Conservation (phyloP, 768 basidiomycete species). For the Lactarius sanguifluus region DNA sequence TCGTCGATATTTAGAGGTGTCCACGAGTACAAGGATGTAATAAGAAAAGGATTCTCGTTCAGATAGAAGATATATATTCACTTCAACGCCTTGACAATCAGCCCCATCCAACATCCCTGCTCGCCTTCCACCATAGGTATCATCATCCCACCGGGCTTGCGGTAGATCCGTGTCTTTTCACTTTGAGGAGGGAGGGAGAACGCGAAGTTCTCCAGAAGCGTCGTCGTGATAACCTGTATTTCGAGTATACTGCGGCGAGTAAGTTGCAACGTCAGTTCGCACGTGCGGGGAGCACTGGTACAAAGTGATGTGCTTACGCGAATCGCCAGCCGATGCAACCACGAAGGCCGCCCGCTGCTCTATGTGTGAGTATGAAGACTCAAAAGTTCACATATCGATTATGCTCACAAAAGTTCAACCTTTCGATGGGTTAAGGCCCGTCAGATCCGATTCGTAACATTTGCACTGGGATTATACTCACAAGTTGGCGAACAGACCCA, state of each 20-base stretch:
- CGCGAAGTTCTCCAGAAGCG: constrained; percentile 26
- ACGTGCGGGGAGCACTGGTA: no score
- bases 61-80: constrained; percentile 2
- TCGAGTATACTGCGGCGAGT: constrained; percentile 21
- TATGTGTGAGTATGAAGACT: constrained; percentile 7
- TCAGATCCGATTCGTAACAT: background rate
- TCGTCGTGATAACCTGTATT: constrained; percentile 15
- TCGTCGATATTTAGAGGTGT: background rate
- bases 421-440: background rate
- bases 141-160: constrained; percentile 24
- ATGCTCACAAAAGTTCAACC: constrained; percentile 28
- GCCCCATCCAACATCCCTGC: constrained; percentile 24
- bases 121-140: constrained; percentile 18
- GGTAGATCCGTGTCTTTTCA: constrained; percentile 24
- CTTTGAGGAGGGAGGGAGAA: constrained; percentile 23
- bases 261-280: background rate
- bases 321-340: constrained; percentile 27
- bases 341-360: constrained; percentile 25
- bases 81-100: constrained; percentile 24
- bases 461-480: constrained; percentile 8
- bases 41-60: background rate
- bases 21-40: background rate
- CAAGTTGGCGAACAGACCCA: constrained; percentile 28
- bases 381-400: background rate
- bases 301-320: constrained; percentile 9